Evolutionary conservation across 352 stramenopile species (phyloP), one percentile per base, ranked within the genome.

Genomic region (Phytophthora sojae): DNA sequence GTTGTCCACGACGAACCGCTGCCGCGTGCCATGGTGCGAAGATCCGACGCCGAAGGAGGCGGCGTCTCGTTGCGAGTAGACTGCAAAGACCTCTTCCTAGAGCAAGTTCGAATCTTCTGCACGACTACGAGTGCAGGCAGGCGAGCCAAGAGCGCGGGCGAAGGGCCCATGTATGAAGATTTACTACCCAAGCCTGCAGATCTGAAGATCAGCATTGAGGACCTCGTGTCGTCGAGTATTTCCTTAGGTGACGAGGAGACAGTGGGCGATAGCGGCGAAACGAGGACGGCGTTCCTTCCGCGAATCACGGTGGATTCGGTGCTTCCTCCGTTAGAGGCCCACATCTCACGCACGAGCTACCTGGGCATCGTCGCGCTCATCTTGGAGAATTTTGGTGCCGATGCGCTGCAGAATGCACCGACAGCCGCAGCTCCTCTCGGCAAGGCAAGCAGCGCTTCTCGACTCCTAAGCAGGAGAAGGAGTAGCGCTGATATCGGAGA

Each of bases 361-460:
- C 53, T 94, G 37, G 81, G 82, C 25, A 76, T 91, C n/a, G 73
- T 96, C 5, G 81, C 73, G 3, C 51, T 96, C 0, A 58, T 95
- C 21, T 54, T 81, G 32, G 77, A 94, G 19, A 96, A 96, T 68
- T 92, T 96, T 61, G 83, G 86, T 12, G 89, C 84, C 2, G 85
- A 93, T 6, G 71, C 86, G 32, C 71, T 92, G 6, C 61, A 79
- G 32, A 81, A 80, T 39, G 54, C 39, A 2, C 49, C 71, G 29
- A 29, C 35, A 15, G 21, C 19, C 64, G 6, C 49, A 45, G 44
- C 47, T 37, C 25, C 70, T 14, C 54, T 49, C 11, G 60, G 21
- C 2, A 67, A 25, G 42, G 51, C 25, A n/a, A 63, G 45, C 32
- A 77, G 47, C 21, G 11, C 23, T 29, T 25, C 35, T n/a, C 42